Evolutionary conservation across 2,329 filamentous ascomycete species (phyloP).

Genomic region (Ceratocystis ficicola): DNA sequence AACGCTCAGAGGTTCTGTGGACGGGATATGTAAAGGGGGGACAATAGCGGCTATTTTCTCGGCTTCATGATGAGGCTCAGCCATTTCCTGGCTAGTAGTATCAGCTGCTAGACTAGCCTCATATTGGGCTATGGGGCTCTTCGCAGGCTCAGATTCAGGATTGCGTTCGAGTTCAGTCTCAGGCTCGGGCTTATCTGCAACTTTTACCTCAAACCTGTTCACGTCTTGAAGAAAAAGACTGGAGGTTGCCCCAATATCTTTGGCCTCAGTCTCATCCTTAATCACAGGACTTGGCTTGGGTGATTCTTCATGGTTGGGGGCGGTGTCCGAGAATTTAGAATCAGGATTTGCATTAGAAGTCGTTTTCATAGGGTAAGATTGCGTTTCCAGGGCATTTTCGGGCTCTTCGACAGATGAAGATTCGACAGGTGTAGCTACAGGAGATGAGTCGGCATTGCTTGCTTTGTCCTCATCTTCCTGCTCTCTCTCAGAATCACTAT

Average conservation of each 20-base stretch:
- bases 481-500: background rate
- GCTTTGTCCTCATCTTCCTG: background rate
- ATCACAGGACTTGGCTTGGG: background rate
- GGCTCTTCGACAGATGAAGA: background rate
- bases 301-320: background rate
- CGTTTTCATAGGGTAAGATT: conserved; percentile 4
- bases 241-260: background rate
- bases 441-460: background rate
- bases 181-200: background rate
- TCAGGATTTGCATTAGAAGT: background rate
- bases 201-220: background rate
- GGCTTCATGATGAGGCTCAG: background rate
- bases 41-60: background rate
- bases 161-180: background rate
- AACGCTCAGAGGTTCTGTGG: background rate
- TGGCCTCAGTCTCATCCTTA: background rate
- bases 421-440: background rate
- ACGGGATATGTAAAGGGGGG: background rate
- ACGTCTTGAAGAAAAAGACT: background rate
- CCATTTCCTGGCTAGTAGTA: background rate
- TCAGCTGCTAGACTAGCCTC: background rate
- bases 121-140: background rate
- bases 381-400: background rate
- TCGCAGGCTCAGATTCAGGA: background rate
- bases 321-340: background rate